Base-by-base conservation (phyloP, 495 filamentous ascomycete genomes). In the Aspergillus leporis region DNA sequence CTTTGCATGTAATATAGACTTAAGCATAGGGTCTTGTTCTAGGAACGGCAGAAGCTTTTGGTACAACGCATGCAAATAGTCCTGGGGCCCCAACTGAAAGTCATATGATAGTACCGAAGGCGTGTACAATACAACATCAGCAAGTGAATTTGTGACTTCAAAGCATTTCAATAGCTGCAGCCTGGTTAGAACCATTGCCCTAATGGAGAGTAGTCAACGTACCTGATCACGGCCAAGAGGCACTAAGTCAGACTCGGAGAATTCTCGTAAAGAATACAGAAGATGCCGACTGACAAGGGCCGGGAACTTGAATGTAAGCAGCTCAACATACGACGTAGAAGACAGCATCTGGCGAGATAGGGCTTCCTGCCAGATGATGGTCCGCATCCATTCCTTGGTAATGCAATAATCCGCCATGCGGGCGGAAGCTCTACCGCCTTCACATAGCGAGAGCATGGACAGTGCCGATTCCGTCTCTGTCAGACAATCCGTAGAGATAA, bases 341-440 rank as follows among this genome's bases (percentile, higher is more conserved):
- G 83, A 86, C 10, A 87, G 71, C 36, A 78, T 74, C 0, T 80
- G 78, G 41, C 80, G 74, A 14, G 77, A 70, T 16, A 79, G 68
- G 12, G 78, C 78, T n/a, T 92, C 69, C 61, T 91, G 88, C 90
- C 90, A 93, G 3, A 88, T 81, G 68, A 88, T 87, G 5, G 85
- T 88, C 60, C 89, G 84, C 51, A 93, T 82, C 90, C 90, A 94
- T 63, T 89, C 67, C 48, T 66, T 65, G 0, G 71, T 74, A 30
- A 72, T 69, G 19, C 65, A 65, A 36, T 63, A 70, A 47, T 74
- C 71, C 41, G 69, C 71, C 19, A 66, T 56, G 31, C 69, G 58
- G 14, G 67, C 63, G 1, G 65, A 63, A 2, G 63, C 40, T 3
- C 53, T 47, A 34, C 62, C 50, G 0, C 50, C 48, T 49, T 62